These are phyloP conservation scores for Mycosphaerella sp. DNA, from an alignment of 2,329 filamentous ascomycete genomes.

Conservation along the genomic window DNA sequence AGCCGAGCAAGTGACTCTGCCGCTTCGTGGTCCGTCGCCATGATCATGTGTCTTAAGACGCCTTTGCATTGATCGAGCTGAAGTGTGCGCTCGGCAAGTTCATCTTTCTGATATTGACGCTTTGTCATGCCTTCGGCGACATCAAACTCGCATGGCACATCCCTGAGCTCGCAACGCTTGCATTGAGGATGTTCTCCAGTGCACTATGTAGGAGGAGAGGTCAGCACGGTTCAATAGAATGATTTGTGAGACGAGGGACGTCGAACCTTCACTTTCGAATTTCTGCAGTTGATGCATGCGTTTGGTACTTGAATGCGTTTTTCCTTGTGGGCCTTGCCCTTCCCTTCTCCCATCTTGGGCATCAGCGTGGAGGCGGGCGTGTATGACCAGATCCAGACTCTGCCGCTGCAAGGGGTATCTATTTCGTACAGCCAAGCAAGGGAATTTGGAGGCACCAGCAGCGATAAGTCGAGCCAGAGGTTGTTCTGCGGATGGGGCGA, in stretches of 20 bases:
- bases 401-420: too few species aligned
- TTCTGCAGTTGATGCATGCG: conserved; percentile 6
- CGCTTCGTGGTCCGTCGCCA: conserved; percentile 19
- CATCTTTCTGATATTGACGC: conserved; percentile 17
- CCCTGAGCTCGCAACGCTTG: conserved; percentile 5
- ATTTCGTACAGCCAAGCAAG: too few species aligned
- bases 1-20: conserved; percentile 19
- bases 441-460: too few species aligned
- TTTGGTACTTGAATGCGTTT: conserved; percentile 7
- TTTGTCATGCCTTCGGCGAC: conserved; percentile 21
- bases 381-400: too few species aligned
- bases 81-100: conserved; percentile 10
- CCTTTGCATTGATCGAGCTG: conserved; percentile 11
- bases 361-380: background rate
- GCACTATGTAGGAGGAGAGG: conserved; percentile 8
- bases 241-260: background rate
- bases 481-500: too few species aligned
- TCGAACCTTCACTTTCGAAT: conserved; percentile 10
- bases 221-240: background rate
- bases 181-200: conserved; percentile 18
- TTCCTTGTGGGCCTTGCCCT: background rate
- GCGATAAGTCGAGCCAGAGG: too few species aligned
- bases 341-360: background rate
- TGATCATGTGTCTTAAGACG: conserved; percentile 16
- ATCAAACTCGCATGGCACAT: conserved; percentile 19